Conservation (phyloP, 495 filamentous ascomycete genomes). For the Neurospora sublineolata region DNA sequence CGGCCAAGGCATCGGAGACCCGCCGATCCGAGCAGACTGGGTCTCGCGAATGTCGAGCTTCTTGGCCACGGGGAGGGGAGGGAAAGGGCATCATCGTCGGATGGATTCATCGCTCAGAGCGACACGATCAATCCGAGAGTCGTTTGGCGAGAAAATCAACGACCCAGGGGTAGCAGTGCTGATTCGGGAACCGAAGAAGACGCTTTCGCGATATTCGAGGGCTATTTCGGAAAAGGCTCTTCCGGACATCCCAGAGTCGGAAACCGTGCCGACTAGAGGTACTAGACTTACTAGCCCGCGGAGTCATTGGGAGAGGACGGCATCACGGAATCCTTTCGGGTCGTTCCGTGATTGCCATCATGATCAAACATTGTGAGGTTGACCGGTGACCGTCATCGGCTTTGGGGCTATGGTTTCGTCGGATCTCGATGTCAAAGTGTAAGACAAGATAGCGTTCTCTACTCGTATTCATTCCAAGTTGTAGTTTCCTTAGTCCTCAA, state of each 20-base stretch:
- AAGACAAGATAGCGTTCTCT: not conserved
- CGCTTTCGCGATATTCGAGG: constrained; percentile 1
- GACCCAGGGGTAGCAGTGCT: constrained; percentile 13
- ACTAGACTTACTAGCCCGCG: not conserved
- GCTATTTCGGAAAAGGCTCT: not conserved
- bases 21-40: constrained; percentile 3
- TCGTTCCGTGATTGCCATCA: not conserved
- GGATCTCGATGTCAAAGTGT: not conserved
- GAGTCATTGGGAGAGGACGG: not conserved
- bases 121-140: constrained; percentile 10
- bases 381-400: not conserved
- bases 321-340: not conserved
- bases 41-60: constrained; percentile 6
- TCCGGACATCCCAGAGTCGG: not conserved
- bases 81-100: not conserved
- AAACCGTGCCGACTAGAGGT: not conserved
- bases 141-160: constrained; percentile 20
- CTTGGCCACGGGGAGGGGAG: not conserved
- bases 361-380: not conserved
- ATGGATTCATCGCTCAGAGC: not conserved
- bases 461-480: not conserved
- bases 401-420: not conserved
- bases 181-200: constrained; percentile 2
- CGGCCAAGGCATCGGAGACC: constrained; percentile 8
- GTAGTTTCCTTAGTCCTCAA: not conserved